Conservation (phyloP, 768 basidiomycete species). For the Lactifluus rugatus region DNA sequence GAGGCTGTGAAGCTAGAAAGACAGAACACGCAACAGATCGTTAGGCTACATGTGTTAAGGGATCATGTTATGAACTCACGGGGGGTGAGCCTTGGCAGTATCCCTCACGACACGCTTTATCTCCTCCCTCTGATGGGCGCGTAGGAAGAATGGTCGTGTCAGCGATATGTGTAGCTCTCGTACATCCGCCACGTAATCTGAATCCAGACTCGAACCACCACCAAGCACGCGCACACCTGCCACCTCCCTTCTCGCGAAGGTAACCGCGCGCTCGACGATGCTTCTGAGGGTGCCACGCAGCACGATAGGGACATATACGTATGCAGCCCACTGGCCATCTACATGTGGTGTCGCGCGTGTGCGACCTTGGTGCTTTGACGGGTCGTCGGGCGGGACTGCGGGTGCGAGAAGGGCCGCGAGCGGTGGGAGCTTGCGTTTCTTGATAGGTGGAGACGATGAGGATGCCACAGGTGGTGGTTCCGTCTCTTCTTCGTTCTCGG, state of each 20-base stretch:
- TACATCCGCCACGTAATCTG: constrained; percentile 16
- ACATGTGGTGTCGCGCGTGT: constrained; percentile 66
- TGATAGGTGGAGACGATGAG: constrained; percentile 22
- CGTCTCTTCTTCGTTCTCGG: neutral
- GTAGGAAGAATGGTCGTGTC: constrained; percentile 70
- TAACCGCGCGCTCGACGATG: constrained; percentile 37
- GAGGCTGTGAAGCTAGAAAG: constrained; percentile 55
- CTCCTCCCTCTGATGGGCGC: constrained; percentile 69
- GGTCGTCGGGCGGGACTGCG: constrained; percentile 55
- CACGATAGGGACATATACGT: constrained; percentile 63
- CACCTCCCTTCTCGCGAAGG: constrained; percentile 34
- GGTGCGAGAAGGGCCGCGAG: constrained; percentile 41
- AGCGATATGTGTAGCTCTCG: constrained; percentile 75
- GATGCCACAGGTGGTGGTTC: neutral
- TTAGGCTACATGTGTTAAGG: too few relatives aligned
- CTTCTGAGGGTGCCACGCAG: constrained; percentile 37
- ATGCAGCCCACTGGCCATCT: constrained; percentile 75
- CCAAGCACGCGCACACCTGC: constrained; percentile 42
- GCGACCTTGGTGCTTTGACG: constrained; percentile 77
- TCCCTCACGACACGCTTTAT: constrained; percentile 52
- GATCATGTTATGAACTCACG: constrained; percentile 32
- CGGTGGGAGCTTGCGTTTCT: constrained; percentile 46
- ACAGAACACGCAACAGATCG: constrained; percentile 1
- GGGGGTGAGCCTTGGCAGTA: constrained; percentile 35
- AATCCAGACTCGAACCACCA: constrained; percentile 11